Base-by-base conservation (phyloP, 345 rosid genomes). In the Draba incana region DNA sequence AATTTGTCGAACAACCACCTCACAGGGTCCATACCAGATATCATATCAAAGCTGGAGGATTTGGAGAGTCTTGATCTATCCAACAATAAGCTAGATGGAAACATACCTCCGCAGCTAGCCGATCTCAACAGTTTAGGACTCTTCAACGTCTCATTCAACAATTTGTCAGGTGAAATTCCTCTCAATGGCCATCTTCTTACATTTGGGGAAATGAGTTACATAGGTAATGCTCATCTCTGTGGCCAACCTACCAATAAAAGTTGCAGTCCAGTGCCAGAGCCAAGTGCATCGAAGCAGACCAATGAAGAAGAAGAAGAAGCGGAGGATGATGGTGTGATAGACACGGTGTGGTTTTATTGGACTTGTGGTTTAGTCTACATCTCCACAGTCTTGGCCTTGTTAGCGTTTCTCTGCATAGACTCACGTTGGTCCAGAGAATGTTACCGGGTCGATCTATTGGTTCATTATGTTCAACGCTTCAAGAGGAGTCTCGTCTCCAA, bases 81-180 rank as follows among this genome's bases (percentile, higher is more conserved):
- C 25, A 77, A 81, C 28, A 90, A 90, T 64, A 70, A 72, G 49
- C 76, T 91, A 62, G 78, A 20, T n/a, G 92, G 88, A 45, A 45
- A 41, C 47, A 84, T 88, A 48, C 97, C 92, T 6, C 72, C 84
- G 10, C 74, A 71, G 49, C 81, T 90, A 58, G 80, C 91, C 0
- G 69, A 53, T 20, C 75, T 85, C 10, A 62, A 75, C 44, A 51
- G 57, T 69, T 75, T 90, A 77, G 78, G 60, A 41, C 77, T 78
- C 75, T 79, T 90, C 53, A 84, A 90, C 56, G 39, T 90, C 33
- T 88, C 97, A 11, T 64, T 60, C 35, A 90, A 88, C 68, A 72
- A 79, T 59, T 81, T 90, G 2, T 83, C 85, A 23, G 92, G 97
- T 8, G 90, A 85, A 77, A 85, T 90, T 54, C 91, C 95, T 28